Evolutionary conservation across 2,329 filamentous ascomycete species (phyloP).

Genomic region (Cladosporium colombiae): DNA sequence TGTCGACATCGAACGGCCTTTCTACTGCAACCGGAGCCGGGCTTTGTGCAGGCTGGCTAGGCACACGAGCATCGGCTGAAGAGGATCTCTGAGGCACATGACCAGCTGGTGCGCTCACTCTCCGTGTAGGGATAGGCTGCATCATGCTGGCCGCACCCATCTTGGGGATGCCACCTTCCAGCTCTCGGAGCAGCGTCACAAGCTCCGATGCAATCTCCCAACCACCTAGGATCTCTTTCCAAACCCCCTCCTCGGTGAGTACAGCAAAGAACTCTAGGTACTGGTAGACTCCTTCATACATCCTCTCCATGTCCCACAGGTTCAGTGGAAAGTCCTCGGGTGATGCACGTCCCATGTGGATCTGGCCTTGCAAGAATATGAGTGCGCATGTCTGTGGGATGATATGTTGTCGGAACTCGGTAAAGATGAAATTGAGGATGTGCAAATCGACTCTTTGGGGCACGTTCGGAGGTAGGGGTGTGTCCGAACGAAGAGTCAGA

Average conservation of each 20-base stretch:
- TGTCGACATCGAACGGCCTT: slow-evolving; percentile 61
- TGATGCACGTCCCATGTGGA: slow-evolving; percentile 72
- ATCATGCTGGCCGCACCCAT: slow-evolving; percentile 20
- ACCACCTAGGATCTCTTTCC: slow-evolving; percentile 81
- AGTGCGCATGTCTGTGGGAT: slow-evolving; percentile 93
- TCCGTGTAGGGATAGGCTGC: slow-evolving; percentile 11
- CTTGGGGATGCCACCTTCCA: slow-evolving; percentile 66
- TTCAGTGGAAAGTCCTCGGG: slow-evolving; percentile 91
- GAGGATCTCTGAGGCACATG: slow-evolving; percentile 19
- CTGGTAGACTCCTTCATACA: slow-evolving; percentile 91
- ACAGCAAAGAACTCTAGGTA: slow-evolving; percentile 93
- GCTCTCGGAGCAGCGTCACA: slow-evolving; percentile 79
- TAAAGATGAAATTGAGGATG: slow-evolving; percentile 85
- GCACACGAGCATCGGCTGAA: slow-evolving; percentile 21
- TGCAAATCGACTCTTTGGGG: slow-evolving; percentile 58
- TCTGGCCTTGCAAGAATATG: slow-evolving; percentile 90
- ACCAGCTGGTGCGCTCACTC: slow-evolving; percentile 16
- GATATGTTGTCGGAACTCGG: slow-evolving; percentile 86
- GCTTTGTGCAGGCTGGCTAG: slow-evolving; percentile 17
- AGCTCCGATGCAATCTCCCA: slow-evolving; percentile 92
- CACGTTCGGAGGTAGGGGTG: slow-evolving; percentile 26
- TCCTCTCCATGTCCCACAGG: slow-evolving; percentile 95
- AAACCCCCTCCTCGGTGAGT: slow-evolving; percentile 79
- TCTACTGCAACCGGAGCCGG: slow-evolving; percentile 55
- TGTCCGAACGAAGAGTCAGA: slow-evolving; percentile 10